Evolutionary conservation across 306 rosid species (phyloP), one percentile per base, ranked within the genome.

Genomic region (Dalbergia oliveri): DNA sequence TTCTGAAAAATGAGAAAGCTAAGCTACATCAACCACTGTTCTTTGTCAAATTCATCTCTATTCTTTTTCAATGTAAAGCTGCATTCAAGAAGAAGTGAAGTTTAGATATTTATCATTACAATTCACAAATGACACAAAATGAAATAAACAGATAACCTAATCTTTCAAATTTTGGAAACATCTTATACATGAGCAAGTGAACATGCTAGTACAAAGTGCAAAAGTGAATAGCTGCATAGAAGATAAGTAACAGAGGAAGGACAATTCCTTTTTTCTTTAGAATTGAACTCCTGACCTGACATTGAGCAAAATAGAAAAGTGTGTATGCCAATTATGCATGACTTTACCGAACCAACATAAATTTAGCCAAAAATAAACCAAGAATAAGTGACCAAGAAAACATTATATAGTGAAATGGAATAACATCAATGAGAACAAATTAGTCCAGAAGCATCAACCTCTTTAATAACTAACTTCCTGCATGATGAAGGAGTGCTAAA

Each of bases 1-100:
- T 21, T 21, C 23, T 21, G 73, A 89, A 71, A 86, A 67, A 94
- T 75, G 64, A 87, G 86, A 90, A 91, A 21, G 4, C 97, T 19
- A 78, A 73, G 90, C 81, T 14, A 90, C 78, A 62, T 78, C 70
- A 45, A 86, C 76, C 76, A 91, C 66, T 54, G 84, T 78, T 77
- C 79, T 81, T 80, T 92, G n/a, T 82, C 83, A 78, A 81, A 84
- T 49, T 78, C 88, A 71, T 83, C 83, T 39, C 71, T 78, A 64
- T 84, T 86, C 75, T 66, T 83, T 69, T 81, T 91, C 80, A 64
- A 45, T 34, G 66, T 72, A 81, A 78, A 62, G 75, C 94, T 92
- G 88, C 77, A 74, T 33, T 78, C 13, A 72, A 54, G 49, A 75
- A 77, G 23, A 21, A 21, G 23, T 21, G 51, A 75, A 73, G 62